Evolutionary conservation across 169 alveolate species (phyloP), one percentile per base, ranked within the genome.

Genomic region (Plasmodium blacklocki): DNA sequence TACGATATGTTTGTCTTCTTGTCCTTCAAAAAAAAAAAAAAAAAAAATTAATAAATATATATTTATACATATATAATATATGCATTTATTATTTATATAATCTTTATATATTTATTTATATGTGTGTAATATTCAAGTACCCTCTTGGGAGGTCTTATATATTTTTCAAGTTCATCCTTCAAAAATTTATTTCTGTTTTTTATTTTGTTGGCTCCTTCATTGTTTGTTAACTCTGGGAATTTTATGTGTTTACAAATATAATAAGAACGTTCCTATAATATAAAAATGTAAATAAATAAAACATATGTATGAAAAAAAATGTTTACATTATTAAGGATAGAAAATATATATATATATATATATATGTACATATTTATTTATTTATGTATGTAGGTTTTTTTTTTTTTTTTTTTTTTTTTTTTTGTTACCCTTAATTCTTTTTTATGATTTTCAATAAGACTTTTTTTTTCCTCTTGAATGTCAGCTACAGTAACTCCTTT

Each of bases 221-320:
- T 75, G 2, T 49, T n/a, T 29, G 23, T 29, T 32, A 58, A 39
- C 52, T 66, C 80, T 12, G 91, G 91, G n/a, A 83, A 83, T 29
- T 83, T 83, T 15, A 68, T 50, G 59, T 83, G 49, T 26, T 83
- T 83, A 50, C 76, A 83, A 26, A 83, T 68, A 56, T 68, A 83
- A 70, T 39, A 83, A 3, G 91, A 66, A 18, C 47, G 21, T 8
- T 67, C 72, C 91, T 83, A 70, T 21, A 15, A 7, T 12, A 7
- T 19, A 73, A 3, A 29, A 58, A 26, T 19, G 15, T 12, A 15
- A 29, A 43, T 15, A 66, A 66, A 14, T 12, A 14, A 1, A 66
- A 12, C 23, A 66, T 29, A 14, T 29, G 14, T 18, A 52, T 14
- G 18, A 52, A 52, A 5, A 52, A 52, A 52, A 52, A 52, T 0